These are phyloP conservation scores for Evansstolkia leycettana DNA, from an alignment of 495 filamentous ascomycete genomes.

Conservation along the genomic window DNA sequence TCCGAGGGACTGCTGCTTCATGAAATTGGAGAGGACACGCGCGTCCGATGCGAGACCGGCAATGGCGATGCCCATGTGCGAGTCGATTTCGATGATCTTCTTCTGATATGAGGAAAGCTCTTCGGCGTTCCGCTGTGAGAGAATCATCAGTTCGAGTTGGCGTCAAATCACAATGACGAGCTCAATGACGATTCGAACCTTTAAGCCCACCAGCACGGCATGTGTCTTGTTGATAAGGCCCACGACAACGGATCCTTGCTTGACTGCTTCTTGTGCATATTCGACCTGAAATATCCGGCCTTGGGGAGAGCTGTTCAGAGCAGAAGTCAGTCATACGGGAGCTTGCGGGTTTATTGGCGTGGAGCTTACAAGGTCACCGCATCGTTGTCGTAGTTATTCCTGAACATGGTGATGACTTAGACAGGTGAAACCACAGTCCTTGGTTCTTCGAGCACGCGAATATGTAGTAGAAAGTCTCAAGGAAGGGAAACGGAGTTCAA, in stretches of 20 bases:
- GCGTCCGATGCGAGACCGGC: slow-evolving; percentile 96
- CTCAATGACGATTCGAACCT: slow-evolving; percentile 46
- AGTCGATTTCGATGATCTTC: slow-evolving; percentile 95
- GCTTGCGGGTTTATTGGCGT: slow-evolving; percentile 7
- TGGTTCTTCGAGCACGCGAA: no score
- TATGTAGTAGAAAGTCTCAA: background rate
- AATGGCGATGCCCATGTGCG: slow-evolving; percentile 89
- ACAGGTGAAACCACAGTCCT: no score
- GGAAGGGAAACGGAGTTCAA: slow-evolving; percentile 8
- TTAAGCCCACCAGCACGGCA: slow-evolving; percentile 87
- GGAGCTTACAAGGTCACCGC: slow-evolving; percentile 87
- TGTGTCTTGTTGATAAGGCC: slow-evolving; percentile 97
- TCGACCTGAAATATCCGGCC: slow-evolving; percentile 99
- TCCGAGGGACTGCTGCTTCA: slow-evolving; percentile 97
- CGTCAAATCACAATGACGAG: background rate
- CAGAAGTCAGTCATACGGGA: slow-evolving; percentile 4
- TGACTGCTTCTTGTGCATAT: slow-evolving; percentile 96
- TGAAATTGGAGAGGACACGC: slow-evolving; percentile 98
- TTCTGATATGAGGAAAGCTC: slow-evolving; percentile 99
- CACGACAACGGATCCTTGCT: slow-evolving; percentile 96
- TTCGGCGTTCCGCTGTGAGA: slow-evolving; percentile 81
- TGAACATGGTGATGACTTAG: slow-evolving; percentile 60
- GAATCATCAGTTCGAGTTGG: slow-evolving; percentile 2
- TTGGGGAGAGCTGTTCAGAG: slow-evolving; percentile 71
- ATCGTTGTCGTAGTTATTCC: slow-evolving; percentile 99